Evolutionary conservation across 148 eudicot species (phyloP).

Genomic region (Gaultheria prostrata): DNA sequence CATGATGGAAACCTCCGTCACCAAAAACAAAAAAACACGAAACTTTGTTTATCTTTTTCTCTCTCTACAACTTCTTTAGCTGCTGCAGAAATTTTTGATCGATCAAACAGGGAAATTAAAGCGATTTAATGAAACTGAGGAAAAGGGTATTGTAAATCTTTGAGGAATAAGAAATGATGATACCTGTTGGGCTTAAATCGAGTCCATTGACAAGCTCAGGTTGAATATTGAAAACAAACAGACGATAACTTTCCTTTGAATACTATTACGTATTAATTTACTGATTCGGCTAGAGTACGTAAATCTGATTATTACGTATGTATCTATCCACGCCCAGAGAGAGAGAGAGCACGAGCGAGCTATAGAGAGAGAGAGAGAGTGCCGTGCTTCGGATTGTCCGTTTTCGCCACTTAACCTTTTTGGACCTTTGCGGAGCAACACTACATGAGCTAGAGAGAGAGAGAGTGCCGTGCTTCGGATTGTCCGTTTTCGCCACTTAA

Average conservation of each 20-base stretch:
- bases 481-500: not conserved
- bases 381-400: not conserved
- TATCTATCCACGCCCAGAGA: not conserved
- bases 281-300: not conserved
- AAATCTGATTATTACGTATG: not conserved
- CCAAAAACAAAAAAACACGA: not conserved
- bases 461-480: not conserved
- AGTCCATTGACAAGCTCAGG: not conserved
- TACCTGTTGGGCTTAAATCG: not conserved
- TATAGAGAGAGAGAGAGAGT: not conserved
- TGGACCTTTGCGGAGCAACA: not conserved
- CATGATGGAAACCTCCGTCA: slow-evolving; percentile 45
- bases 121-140: not conserved
- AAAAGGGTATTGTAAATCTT: not conserved
- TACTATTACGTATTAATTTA: not conserved
- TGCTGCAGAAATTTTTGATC: not conserved
- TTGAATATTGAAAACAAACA: not conserved
- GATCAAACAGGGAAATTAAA: not conserved
- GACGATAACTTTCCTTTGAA: not conserved
- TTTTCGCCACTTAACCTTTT: not conserved
- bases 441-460: not conserved
- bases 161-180: not conserved
- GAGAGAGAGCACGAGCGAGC: not conserved
- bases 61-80: not conserved
- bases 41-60: not conserved